phyloP scores from a whole-genome alignment of 495 filamentous ascomycete species.

The Oidiodendron maius region DNA sequence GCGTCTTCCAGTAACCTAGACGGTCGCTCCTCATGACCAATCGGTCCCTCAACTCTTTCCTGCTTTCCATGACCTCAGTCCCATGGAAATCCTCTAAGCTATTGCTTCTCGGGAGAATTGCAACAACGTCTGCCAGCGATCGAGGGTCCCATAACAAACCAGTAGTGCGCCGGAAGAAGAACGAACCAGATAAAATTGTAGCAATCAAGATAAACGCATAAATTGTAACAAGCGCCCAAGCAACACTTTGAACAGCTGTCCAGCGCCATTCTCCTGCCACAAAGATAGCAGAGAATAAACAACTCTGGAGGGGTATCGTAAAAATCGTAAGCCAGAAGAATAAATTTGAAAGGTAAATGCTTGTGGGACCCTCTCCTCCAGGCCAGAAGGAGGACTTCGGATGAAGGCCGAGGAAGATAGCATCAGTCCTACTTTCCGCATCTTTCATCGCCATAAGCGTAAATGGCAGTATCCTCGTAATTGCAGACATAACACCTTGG shows the following conservation, averaged over 20 bases:
- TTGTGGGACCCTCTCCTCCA: constrained; percentile 45
- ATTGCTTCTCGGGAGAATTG: constrained; percentile 74
- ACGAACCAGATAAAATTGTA: constrained; percentile 39
- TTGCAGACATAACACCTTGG: constrained; percentile 64
- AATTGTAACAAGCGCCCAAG: constrained; percentile 70
- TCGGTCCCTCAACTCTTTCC: constrained; percentile 36
- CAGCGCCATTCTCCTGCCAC: constrained; percentile 61
- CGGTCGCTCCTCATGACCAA: constrained; percentile 50
- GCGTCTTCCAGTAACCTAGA: constrained; percentile 69
- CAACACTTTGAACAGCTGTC: constrained; percentile 68
- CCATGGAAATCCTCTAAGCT: constrained; percentile 60
- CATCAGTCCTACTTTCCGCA: constrained; percentile 29
- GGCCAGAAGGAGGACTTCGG: constrained; percentile 53
- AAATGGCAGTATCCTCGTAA: constrained; percentile 76
- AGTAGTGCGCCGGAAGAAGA: constrained; percentile 46
- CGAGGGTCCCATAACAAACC: constrained; percentile 81
- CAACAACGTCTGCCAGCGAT: constrained; percentile 72
- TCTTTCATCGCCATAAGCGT: constrained; percentile 60
- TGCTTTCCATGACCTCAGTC: constrained; percentile 46
- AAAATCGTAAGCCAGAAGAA: constrained; percentile 60
- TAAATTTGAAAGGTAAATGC: constrained; percentile 48
- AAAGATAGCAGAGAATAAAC: constrained; percentile 54
- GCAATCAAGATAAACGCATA: constrained; percentile 63
- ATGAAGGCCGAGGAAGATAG: constrained; percentile 31
- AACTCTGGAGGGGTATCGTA: constrained; percentile 59